A percentile compares a stretch with the other conserved stretches of the same genome.
These are phyloP conservation scores for Erodium trifolium DNA, from an alignment of 441 rosid species.

Conservation along the genomic window DNA sequence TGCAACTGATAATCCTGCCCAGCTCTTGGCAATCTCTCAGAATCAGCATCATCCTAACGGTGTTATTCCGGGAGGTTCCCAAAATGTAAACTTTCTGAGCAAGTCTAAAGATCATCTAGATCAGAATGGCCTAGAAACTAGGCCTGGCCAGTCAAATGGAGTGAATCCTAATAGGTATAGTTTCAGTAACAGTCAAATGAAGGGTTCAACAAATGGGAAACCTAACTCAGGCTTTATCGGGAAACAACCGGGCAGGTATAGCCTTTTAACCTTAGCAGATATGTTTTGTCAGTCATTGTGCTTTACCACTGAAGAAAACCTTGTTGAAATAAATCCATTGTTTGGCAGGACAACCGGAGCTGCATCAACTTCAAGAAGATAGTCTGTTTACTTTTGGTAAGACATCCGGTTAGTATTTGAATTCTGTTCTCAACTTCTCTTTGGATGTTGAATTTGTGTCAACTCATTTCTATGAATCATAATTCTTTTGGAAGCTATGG, in stretches of 20 bases:
- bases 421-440: not conserved
- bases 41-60: no score
- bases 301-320: not conserved
- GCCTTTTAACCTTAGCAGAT: no score
- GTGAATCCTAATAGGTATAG: conserved; percentile 27
- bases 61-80: no score
- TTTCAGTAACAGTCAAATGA: conserved; percentile 25
- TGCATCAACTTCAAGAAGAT: conserved; percentile 36
- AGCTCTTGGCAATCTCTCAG: no score
- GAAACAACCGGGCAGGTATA: conserved; percentile 57
- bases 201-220: conserved; percentile 38
- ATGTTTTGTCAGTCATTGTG: no score
- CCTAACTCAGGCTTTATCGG: conserved; percentile 32
- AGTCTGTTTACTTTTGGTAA: conserved; percentile 12
- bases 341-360: conserved; percentile 39
- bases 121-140: not conserved
- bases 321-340: not conserved
- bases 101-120: no score
- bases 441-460: not conserved
- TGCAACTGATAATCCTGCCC: no score
- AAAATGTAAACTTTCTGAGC: no score
- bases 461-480: not conserved
- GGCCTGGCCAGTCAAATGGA: conserved; percentile 23
- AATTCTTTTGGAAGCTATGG: not conserved
- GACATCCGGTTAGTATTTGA: not conserved